Evolutionary conservation across 2,329 filamentous ascomycete species (phyloP), one percentile per base, ranked within the genome.

Genomic region (Venturia carpophila): DNA sequence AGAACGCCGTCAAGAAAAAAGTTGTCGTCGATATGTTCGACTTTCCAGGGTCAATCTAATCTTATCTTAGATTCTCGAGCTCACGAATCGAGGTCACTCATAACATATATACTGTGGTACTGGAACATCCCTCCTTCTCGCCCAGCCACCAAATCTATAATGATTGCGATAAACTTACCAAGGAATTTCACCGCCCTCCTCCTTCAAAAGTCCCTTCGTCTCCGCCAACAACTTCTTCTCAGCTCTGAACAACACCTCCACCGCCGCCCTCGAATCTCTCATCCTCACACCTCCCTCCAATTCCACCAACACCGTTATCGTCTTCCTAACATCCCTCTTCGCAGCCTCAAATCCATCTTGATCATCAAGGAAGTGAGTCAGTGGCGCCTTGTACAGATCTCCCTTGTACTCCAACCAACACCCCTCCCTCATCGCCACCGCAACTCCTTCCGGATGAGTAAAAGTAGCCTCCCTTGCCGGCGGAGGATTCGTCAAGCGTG

Each of bases 21-120:
- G 21, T 47, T 13, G 47, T 27, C 6, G 6, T 49, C n/a, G 47
- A 52, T 7, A 49, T 21, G 43, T 21, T 21, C 21, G 47, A 27
- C 24, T 52, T 52, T 27, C 47, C 21, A 52, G 47, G 21, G 21
- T 52, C 47, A 27, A 52, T 52, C 47, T 52, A 52, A 52, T 52
- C 66, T 76, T 77, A 55, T 72, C 70, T 74, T 74, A 77, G 7
- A 76, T 66, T 41, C 66, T 68, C 65, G 30, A 3, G 30, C 30
- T 34, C 30, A 34, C 30, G 30, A 34, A 34, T 34, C 30, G 30
- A 34, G 30, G 30, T 34, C 30, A 34, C 30, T 34, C 30, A 34
- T 3, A 34, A 34, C 30, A 34, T n/a, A n/a, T n/a, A n/a, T n/a
- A n/a, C n/a, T n/a, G n/a, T n/a, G n/a, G n/a, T n/a, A n/a, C n/a